phyloP scores from a whole-genome alignment of 1,284 basidiomycete species.

The Cutaneotrichosporon sp. region DNA sequence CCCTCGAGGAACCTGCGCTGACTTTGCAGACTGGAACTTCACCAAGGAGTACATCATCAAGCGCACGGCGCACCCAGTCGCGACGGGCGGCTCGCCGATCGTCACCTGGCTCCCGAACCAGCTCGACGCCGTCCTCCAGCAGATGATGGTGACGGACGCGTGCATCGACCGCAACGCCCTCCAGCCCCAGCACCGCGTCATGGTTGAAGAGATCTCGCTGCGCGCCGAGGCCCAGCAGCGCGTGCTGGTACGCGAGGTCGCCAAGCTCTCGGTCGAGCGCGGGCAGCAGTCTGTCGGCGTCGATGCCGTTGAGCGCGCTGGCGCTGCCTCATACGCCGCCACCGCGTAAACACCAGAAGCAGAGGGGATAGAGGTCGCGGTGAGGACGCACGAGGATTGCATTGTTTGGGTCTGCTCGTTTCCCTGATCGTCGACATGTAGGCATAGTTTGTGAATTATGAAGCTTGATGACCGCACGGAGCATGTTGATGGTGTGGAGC shows the following conservation, averaged over 20 bases:
- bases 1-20: neutral
- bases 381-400: slow-evolving; percentile 2
- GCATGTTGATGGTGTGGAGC: no score
- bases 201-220: slow-evolving; percentile 25
- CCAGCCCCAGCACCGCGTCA: slow-evolving; percentile 14
- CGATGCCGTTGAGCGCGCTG: slow-evolving; percentile 7
- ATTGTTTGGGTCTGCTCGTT: neutral
- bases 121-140: slow-evolving; percentile 22
- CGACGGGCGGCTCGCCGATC: slow-evolving; percentile 24
- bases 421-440: slow-evolving; percentile 5
- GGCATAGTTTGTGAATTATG: neutral
- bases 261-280: slow-evolving; percentile 16
- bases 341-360: neutral
- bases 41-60: slow-evolving; percentile 22
- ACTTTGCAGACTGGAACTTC: slow-evolving; percentile 13
- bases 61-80: slow-evolving; percentile 23
- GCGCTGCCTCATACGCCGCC: neutral
- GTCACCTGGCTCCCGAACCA: slow-evolving; percentile 29
- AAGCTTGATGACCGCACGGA: neutral
- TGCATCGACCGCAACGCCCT: slow-evolving; percentile 21
- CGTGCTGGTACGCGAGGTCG: slow-evolving; percentile 26
- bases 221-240: slow-evolving; percentile 28
- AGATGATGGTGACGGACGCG: slow-evolving; percentile 19
- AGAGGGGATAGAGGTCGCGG: neutral
- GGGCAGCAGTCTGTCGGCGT: slow-evolving; percentile 10